Conservation (phyloP, 441 rosid genomes). For the Raphanus hybrid region DNA sequence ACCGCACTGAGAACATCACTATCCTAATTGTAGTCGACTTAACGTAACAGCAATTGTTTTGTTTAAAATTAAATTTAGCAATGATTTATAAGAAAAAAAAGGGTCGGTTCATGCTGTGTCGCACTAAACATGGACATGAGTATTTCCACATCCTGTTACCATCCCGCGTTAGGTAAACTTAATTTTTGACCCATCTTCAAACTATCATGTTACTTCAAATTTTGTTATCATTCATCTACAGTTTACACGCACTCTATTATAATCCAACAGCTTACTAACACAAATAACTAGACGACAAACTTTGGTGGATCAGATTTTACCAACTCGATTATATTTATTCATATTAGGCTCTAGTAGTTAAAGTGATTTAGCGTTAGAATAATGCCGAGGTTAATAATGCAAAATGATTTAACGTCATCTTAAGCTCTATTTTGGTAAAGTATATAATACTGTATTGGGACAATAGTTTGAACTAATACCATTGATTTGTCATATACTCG, state of each 20-base stretch:
- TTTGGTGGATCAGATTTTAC: neutral
- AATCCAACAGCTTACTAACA: neutral
- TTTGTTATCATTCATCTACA: slow-evolving; percentile 4
- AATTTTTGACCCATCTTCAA: slow-evolving; percentile 12
- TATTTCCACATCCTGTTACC: slow-evolving; percentile 24
- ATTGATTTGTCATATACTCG: slow-evolving; percentile 1
- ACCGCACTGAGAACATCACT: slow-evolving; percentile 30
- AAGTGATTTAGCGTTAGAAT: neutral
- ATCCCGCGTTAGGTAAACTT: slow-evolving; percentile 30
- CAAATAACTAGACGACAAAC: slow-evolving; percentile 11
- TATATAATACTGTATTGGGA: slow-evolving; percentile 2
- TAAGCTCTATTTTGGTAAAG: neutral
- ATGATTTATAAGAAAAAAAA: neutral
- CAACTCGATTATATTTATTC: neutral
- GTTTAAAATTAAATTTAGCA: slow-evolving; percentile 8
- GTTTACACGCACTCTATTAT: neutral
- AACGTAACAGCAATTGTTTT: slow-evolving; percentile 7
- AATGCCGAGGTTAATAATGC: neutral
- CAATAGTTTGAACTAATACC: neutral
- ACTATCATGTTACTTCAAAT: neutral
- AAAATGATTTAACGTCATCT: neutral
- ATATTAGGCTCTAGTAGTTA: neutral
- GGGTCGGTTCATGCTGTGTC: slow-evolving; percentile 42
- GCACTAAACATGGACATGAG: slow-evolving; percentile 42
- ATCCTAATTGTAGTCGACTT: slow-evolving; percentile 29